Evolutionary conservation across 768 basidiomycete species (phyloP), one percentile per base, ranked within the genome.

Genomic region (Leccinum sublutescens): DNA sequence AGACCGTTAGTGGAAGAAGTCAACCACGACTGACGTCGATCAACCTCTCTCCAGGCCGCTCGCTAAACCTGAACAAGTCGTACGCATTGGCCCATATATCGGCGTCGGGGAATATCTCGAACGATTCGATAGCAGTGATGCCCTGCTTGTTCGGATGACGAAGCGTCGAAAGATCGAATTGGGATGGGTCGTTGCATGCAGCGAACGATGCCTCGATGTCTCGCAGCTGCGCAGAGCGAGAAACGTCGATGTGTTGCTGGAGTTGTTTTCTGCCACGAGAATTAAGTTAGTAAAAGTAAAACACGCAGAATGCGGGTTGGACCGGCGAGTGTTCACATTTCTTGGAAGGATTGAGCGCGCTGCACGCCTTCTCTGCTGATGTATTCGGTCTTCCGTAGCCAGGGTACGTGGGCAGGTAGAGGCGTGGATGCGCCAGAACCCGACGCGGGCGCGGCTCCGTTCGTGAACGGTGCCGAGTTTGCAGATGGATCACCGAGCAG

Each of bases 381-480:
- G 67, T 97, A 95, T 67, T 95, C 94, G 0, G 95, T 96, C 71
- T 91, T 93, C 54, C 95, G 82, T 54, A 98, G 78, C 95, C 95
- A 98, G 1, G 92, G 81, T 11, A 97, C 95, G 58, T 93, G 81
- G 7, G 77, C 80, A 9, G 82, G 76, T 21, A 72, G 65, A 50
- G 85, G 80, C 52, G 81, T 76, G 17, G 81, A 75, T 14, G 77
- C 65, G 23, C 77, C 77, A 19, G 79, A 76, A 31, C 67, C 70
- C 5, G 74, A 68, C 12, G 70, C 68, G 2, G 74, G 66, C 27
- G 74, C 72, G 47, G 63, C 49, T 31, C 79, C 77, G 51, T 78
- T 77, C 21, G 78, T 59, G 66, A 78, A 85, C n/a, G 80, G 62
- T 36, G 58, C 14, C 12, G 80, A 69, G 34, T 77, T 70, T 17